Evolutionary conservation across 306 rosid genomes (phyloP).

Genomic region (Alnus rubra): DNA sequence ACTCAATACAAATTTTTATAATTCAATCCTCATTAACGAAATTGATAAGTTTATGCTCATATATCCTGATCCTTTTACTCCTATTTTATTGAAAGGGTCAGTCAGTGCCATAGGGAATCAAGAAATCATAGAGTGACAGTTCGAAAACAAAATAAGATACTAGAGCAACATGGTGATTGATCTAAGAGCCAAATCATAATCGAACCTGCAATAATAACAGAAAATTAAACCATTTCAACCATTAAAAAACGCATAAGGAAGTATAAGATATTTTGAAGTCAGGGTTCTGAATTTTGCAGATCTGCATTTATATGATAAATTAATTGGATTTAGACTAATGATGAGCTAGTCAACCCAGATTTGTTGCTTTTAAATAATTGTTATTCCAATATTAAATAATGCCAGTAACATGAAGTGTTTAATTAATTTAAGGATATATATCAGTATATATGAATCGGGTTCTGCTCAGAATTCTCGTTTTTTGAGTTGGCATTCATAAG

Average conservation of each 20-base stretch:
- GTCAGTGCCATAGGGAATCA: conserved; percentile 22
- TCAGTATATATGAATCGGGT: conserved; percentile 8
- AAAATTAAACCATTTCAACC: conserved; percentile 25
- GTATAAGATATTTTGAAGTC: conserved; percentile 26
- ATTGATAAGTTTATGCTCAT: not conserved
- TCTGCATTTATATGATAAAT: conserved; percentile 1
- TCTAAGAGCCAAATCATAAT: conserved; percentile 28
- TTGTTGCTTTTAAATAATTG: not conserved
- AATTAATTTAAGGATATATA: not conserved
- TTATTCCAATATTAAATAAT: conserved; percentile 2
- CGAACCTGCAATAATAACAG: conserved; percentile 25
- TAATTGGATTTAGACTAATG: not conserved
- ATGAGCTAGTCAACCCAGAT: not conserved
- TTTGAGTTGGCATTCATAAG: conserved; percentile 2
- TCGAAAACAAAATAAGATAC: not conserved
- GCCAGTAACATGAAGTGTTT: conserved; percentile 12
- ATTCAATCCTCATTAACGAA: too few relatives aligned
- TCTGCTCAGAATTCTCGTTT: not conserved
- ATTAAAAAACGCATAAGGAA: not conserved
- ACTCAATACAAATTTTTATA: too few relatives aligned
- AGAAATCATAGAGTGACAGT: not conserved
- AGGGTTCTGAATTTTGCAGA: conserved; percentile 26
- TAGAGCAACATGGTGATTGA: conserved; percentile 34
- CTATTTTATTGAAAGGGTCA: not conserved
- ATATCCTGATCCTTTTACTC: not conserved